phyloP scores from a whole-genome alignment of 1,139 yeast genomes.

The Suhomyces yuchorum region DNA sequence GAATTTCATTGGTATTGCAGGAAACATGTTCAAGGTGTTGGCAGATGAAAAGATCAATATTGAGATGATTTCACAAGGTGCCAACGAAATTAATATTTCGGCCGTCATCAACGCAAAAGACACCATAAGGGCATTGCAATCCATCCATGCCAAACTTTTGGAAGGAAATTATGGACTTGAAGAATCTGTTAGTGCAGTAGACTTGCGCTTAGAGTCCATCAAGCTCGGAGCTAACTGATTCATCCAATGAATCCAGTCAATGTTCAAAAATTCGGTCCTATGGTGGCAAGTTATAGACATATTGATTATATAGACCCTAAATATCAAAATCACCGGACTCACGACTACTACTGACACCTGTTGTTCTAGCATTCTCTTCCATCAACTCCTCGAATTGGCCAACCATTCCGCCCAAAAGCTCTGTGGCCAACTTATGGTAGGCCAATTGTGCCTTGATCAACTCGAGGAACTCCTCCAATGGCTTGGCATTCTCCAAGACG shows the following conservation, averaged over 20 bases:
- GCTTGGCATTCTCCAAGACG: slow-evolving; percentile 73
- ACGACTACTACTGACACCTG: slow-evolving; percentile 26
- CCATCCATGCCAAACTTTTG: slow-evolving; percentile 78
- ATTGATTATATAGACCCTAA: slow-evolving; percentile 18
- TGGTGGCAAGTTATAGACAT: not conserved
- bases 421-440: slow-evolving; percentile 76
- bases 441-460: slow-evolving; percentile 80
- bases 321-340: slow-evolving; percentile 52
- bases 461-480: slow-evolving; percentile 69
- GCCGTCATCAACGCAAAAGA: slow-evolving; percentile 88
- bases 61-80: slow-evolving; percentile 98
- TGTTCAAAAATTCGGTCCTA: not conserved
- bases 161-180: slow-evolving; percentile 44
- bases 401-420: slow-evolving; percentile 65
- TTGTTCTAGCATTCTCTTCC: slow-evolving; percentile 42
- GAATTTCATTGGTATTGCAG: slow-evolving; percentile 94
- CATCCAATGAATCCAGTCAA: not conserved
- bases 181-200: slow-evolving; percentile 35
- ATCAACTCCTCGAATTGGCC: slow-evolving; percentile 65
- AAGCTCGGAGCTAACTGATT: slow-evolving; percentile 6
- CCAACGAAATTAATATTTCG: slow-evolving; percentile 93
- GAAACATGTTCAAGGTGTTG: slow-evolving; percentile 91
- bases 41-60: slow-evolving; percentile 92
- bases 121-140: slow-evolving; percentile 80
- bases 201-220: slow-evolving; percentile 40